phyloP scores from a whole-genome alignment of 2,329 filamentous ascomycete genomes.

The Sarocladium brachiariae region DNA sequence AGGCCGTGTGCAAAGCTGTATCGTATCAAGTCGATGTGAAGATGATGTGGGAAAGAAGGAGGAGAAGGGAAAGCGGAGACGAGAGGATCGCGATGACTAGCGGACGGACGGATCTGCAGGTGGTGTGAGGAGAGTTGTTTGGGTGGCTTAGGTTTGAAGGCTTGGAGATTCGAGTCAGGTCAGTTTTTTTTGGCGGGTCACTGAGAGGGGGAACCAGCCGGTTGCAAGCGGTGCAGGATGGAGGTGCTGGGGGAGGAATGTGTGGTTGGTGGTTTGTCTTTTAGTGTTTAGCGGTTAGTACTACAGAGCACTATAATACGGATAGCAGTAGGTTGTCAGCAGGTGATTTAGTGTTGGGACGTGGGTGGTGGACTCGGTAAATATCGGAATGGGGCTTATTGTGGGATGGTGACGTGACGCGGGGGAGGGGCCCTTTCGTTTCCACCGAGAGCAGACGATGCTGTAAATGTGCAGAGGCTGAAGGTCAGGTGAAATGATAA shows the following conservation, averaged over 20 bases:
- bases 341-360: too few relatives aligned
- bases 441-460: too few relatives aligned
- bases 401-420: constrained; percentile 8
- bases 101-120: background rate
- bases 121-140: background rate
- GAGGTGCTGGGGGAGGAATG: background rate
- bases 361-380: constrained; percentile 8
- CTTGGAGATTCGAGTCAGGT: constrained; percentile 7
- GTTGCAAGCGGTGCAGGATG: background rate
- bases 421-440: constrained; percentile 6
- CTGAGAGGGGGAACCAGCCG: too few relatives aligned
- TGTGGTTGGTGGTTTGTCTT: background rate
- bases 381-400: background rate
- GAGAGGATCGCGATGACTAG: background rate
- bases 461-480: too few relatives aligned
- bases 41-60: background rate
- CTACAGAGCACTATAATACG: too few relatives aligned
- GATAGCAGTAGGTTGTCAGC: too few relatives aligned
- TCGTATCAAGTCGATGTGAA: background rate
- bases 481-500: background rate
- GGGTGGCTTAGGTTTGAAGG: constrained; percentile 6
- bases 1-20: background rate
- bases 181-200: constrained; percentile 6
- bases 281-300: too few relatives aligned
- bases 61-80: background rate